Conservation (phyloP, 2,329 filamentous ascomycete genomes). For the Leptographium procerum region DNA sequence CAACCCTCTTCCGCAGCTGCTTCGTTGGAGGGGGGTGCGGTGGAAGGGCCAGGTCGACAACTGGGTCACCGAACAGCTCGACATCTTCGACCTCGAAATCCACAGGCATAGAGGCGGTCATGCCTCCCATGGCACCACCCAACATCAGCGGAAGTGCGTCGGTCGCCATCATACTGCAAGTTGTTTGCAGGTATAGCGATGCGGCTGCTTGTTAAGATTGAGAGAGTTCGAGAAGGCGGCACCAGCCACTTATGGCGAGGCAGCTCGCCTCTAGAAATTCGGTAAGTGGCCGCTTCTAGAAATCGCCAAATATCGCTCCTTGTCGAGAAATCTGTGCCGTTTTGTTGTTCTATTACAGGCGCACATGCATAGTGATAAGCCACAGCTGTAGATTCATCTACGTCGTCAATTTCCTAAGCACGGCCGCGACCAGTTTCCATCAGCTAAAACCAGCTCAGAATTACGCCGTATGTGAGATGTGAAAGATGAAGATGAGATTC, state of each 20-base stretch:
- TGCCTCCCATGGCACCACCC: constrained; percentile 16
- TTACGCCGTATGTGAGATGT: not conserved
- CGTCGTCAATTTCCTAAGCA: not conserved
- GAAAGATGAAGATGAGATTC: not conserved
- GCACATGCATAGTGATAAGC: not conserved
- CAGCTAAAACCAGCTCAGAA: no score
- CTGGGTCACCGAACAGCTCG: constrained; percentile 33
- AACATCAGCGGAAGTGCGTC: constrained; percentile 8
- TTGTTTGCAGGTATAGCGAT: not conserved
- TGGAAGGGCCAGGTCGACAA: constrained; percentile 35
- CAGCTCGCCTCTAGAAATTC: not conserved
- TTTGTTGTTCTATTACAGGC: not conserved
- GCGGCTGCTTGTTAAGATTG: not conserved
- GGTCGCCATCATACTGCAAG: not conserved
- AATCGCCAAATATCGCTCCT: not conserved
- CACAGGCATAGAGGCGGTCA: constrained; percentile 44
- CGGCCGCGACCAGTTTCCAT: not conserved
- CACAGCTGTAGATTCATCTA: not conserved
- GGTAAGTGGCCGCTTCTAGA: not conserved
- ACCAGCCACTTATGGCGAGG: not conserved
- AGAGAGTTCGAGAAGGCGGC: not conserved
- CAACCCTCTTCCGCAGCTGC: constrained; percentile 59
- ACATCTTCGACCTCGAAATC: constrained; percentile 48
- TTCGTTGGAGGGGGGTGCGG: constrained; percentile 41
- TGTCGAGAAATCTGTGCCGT: not conserved